phyloP scores from a whole-genome alignment of 345 rosid species.

The Eucalyptus virginea region DNA sequence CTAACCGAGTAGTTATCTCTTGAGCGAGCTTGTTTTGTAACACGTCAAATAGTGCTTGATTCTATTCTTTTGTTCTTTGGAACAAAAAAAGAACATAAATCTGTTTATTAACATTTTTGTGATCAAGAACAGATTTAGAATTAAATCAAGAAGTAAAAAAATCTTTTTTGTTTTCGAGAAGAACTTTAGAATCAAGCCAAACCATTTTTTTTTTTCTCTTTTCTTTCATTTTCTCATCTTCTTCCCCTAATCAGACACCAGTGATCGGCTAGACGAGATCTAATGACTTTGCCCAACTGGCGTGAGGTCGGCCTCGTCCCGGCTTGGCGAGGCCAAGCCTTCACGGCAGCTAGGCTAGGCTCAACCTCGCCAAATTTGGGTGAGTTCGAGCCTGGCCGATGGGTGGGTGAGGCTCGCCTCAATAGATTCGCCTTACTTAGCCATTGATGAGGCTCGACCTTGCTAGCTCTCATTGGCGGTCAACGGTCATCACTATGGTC shows the following conservation, averaged over 20 bases:
- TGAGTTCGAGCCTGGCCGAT: too few relatives aligned
- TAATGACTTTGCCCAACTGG: accelerated
- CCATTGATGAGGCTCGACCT: too few relatives aligned
- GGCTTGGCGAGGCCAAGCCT: accelerated
- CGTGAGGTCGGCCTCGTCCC: accelerated
- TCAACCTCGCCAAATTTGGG: too few relatives aligned
- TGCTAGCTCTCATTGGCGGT: accelerated
- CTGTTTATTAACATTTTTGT: accelerated
- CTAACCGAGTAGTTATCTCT: background rate
- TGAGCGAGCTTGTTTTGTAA: background rate
- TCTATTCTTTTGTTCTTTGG: accelerated
- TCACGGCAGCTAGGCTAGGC: accelerated
- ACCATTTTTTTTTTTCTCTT: too few relatives aligned
- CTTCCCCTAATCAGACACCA: accelerated
- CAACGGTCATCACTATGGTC: accelerated
- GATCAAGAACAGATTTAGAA: accelerated
- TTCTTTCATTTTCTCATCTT: too few relatives aligned
- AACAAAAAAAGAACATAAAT: too few relatives aligned
- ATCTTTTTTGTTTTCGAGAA: accelerated
- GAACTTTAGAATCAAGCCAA: too few relatives aligned
- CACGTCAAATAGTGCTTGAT: accelerated
- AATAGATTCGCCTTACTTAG: too few relatives aligned
- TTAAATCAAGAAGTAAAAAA: too few relatives aligned
- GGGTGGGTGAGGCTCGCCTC: too few relatives aligned
- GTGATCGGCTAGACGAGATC: accelerated